Percentiles rank a stretch among this genome's conserved stretches.
Evolutionary conservation across 2,329 filamentous ascomycete genomes (phyloP).

Genomic region (Penicillium sp.): DNA sequence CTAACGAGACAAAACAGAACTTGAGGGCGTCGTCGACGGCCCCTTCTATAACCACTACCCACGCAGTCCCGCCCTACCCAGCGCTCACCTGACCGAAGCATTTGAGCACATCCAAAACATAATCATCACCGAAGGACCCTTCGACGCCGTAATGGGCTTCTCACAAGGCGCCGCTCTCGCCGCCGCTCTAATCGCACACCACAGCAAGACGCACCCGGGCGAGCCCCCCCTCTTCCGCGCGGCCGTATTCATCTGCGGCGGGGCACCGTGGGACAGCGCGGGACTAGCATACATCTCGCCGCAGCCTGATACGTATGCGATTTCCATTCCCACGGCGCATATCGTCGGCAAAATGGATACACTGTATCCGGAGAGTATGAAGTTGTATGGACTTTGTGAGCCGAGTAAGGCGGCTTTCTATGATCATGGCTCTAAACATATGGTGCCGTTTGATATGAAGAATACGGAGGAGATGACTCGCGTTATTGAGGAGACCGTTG

Average conservation of each 20-base stretch:
- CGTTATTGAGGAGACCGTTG: constrained; percentile 28
- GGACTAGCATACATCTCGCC: constrained; percentile 18
- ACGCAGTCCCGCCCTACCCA: constrained; percentile 19
- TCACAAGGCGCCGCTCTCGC: constrained; percentile 33
- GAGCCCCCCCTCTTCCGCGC: constrained; percentile 28
- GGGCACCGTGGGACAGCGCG: constrained; percentile 24
- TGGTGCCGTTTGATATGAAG: constrained; percentile 33
- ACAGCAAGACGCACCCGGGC: constrained; percentile 18
- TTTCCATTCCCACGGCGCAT: constrained; percentile 40
- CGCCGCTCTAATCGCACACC: constrained; percentile 24
- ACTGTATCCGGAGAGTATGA: constrained; percentile 29
- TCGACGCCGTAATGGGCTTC: constrained; percentile 35
- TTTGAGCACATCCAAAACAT: constrained; percentile 24
- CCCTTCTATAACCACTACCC: constrained; percentile 35
- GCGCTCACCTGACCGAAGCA: constrained; percentile 23
- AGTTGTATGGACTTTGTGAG: constrained; percentile 36
- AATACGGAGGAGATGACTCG: constrained; percentile 29
- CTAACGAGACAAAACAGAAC: constrained; percentile 19
- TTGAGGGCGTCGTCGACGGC: constrained; percentile 30
- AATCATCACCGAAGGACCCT: constrained; percentile 29
- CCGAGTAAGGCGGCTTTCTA: constrained; percentile 30
- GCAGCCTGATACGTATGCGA: constrained; percentile 16
- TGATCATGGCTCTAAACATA: constrained; percentile 38
- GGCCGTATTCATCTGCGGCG: constrained; percentile 34
- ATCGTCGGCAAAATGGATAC: constrained; percentile 39